Percentiles rank a stretch among this genome's conserved stretches.
phyloP scores from a whole-genome alignment of 306 rosid species.

The Cucumis cinereus region DNA sequence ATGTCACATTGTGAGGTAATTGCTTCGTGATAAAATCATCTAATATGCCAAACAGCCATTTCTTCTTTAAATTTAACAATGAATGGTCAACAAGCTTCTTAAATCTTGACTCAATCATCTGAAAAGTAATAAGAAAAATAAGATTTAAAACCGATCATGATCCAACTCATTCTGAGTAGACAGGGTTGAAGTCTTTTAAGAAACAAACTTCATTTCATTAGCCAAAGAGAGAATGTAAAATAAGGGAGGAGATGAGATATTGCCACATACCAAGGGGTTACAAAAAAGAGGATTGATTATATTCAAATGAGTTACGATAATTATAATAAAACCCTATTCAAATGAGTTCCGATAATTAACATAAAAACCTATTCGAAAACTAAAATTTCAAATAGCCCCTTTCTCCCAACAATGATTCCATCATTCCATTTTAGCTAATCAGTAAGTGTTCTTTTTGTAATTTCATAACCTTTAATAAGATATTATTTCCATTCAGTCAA shows the following conservation, averaged over 20 bases:
- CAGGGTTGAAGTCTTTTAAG: no score
- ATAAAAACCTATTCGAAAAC: neutral
- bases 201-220: no score
- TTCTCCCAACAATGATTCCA: neutral
- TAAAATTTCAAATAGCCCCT: neutral
- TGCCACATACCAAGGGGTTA: no score
- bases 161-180: neutral
- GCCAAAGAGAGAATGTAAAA: no score
- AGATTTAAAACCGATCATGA: neutral
- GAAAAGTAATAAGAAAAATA: conserved; percentile 17
- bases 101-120: conserved; percentile 97
- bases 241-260: no score
- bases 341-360: neutral
- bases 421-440: neutral
- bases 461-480: neutral
- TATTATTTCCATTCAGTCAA: neutral
- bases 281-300: no score
- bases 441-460: neutral
- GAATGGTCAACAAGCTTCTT: conserved; percentile 73
- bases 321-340: neutral
- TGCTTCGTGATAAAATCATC: conserved; percentile 95
- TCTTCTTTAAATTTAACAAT: conserved; percentile 54
- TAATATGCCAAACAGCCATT: conserved; percentile 80
- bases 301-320: neutral
- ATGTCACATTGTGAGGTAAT: conserved; percentile 96